Conservation (phyloP, 306 rosid species). For the Acacia acuminata region DNA sequence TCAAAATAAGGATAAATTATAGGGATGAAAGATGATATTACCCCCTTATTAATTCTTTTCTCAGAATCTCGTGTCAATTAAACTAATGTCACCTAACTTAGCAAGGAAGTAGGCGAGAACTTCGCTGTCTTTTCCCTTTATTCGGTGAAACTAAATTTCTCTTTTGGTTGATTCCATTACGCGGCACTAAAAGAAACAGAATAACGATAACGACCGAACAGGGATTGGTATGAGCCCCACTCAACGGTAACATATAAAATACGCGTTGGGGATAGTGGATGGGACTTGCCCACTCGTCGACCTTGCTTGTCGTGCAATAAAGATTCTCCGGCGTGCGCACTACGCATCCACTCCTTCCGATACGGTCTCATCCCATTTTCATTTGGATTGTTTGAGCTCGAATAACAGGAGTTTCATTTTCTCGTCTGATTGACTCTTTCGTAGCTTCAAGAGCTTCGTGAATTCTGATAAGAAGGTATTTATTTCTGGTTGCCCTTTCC, state of each 20-base stretch:
- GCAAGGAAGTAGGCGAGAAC: not conserved
- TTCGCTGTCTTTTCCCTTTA: not conserved
- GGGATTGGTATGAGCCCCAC: not conserved
- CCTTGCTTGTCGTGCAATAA: not conserved
- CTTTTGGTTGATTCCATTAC: not conserved
- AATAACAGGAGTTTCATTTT: not conserved
- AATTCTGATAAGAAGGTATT: not conserved
- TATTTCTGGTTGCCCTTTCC: not conserved
- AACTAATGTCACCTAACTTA: not conserved
- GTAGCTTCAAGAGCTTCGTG: not conserved
- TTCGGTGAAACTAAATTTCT: not conserved
- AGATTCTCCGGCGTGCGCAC: slow-evolving; percentile 4
- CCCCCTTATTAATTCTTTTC: too few species aligned
- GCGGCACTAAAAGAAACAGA: not conserved
- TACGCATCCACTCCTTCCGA: not conserved
- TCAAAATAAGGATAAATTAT: too few species aligned
- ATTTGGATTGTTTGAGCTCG: not conserved
- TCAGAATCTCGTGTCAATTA: not conserved
- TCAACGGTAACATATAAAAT: not conserved
- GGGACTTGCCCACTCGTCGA: not conserved
- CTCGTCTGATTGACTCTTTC: not conserved
- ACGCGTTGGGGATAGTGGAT: not conserved
- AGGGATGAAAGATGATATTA: too few species aligned
- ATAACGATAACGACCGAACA: not conserved
- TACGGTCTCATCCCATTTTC: not conserved